Base-by-base conservation (phyloP, 1,284 basidiomycete genomes). In the Microbotryum lychnidis-dioicae region DNA sequence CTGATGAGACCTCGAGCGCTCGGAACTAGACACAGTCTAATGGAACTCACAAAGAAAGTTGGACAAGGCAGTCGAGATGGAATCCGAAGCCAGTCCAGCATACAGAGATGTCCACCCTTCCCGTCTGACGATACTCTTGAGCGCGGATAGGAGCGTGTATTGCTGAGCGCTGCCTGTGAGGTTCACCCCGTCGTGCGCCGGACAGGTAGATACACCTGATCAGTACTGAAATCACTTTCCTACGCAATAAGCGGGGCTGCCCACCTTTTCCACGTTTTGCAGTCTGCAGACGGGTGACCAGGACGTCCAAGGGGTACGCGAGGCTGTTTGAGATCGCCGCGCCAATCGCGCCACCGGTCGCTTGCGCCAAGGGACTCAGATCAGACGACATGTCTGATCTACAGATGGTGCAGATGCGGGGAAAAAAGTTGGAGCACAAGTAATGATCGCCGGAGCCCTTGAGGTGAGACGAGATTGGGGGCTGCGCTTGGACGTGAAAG, bases 261-360 rank as follows among this genome's bases (percentile, higher is more conserved):
- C 18, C 37, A 42, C 37, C 14, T 18, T 42, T 42, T 14, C 37
- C 37, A 42, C 37, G 50, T 48, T 48, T 55, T 44, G 65, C 56
- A 1, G 71, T 65, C 65, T 80, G 78, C 31, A 73, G 67, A 5
- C 75, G 66, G 0, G 78, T 77, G 1, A 76, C 76, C 53, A 77
- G 72, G 2, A 79, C 74, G 60, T 80, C 79, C 20, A 80, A 72
- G 12, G 79, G 79, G 63, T 77, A 80, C 25, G 79, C 76, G 51
- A 79, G 70, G 2, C 74, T 75, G 68, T 79, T 79, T 52, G 73
- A 74, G 10, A 77, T 73, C 23, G 75, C 73, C 0, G 75, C 75
- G 16, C 77, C 78, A 1, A 77, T 54, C 0, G 76, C 75, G 3
- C 76, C 78, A 0, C 77, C 73, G 6, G 75, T 74, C 0, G 78